Conservation (phyloP, 176 grass and related monocot genomes). For the Thalia dealbata region DNA sequence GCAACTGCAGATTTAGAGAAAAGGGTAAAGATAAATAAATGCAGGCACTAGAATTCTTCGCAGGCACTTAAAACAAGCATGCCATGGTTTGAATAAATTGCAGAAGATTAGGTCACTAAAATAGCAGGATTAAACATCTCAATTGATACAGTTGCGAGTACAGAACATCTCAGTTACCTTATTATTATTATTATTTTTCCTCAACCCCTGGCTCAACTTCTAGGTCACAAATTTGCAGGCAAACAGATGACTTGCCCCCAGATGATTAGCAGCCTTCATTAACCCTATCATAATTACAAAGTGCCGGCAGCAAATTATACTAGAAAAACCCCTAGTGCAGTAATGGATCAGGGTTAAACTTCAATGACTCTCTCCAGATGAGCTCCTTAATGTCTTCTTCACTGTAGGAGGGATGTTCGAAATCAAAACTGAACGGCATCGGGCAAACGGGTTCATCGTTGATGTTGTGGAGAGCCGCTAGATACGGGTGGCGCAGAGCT, state of each 20-base stretch:
- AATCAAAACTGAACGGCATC: slow-evolving; percentile 84
- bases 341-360: slow-evolving; percentile 82
- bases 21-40: background rate
- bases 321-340: slow-evolving; percentile 24
- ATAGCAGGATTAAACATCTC: background rate
- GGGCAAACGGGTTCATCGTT: slow-evolving; percentile 76
- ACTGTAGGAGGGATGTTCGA: slow-evolving; percentile 88
- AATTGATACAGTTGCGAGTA: background rate
- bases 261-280: background rate
- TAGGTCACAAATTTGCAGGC: background rate
- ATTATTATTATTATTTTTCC: background rate
- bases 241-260: background rate
- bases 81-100: too few species aligned
- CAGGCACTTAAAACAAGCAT: too few species aligned
- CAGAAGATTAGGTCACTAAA: too few species aligned
- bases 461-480: slow-evolving; percentile 72
- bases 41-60: too few species aligned
- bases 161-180: background rate
- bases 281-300: background rate
- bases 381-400: slow-evolving; percentile 97
- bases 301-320: background rate
- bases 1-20: too few species aligned
- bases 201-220: background rate
- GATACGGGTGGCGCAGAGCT: slow-evolving; percentile 72
- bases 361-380: slow-evolving; percentile 85